Base-by-base conservation (phyloP, 1,284 basidiomycete species). In the Megacollybia platyphylla region DNA sequence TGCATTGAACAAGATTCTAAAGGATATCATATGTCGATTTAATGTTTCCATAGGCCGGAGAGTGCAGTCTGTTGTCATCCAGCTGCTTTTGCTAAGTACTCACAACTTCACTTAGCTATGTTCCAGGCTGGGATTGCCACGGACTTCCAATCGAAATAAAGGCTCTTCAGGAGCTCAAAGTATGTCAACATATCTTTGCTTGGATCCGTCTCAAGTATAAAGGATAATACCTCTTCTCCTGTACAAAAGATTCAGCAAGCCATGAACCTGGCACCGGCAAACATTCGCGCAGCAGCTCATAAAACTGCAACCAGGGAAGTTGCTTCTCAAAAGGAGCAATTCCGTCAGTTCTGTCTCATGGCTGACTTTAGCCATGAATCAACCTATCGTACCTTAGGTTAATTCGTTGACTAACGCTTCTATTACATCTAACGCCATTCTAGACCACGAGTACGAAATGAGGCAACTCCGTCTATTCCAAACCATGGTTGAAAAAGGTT, bases 81-180 rank as follows among this genome's bases (percentile, higher is more conserved):
- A 11, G 18, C 11, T 11, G 31, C 13, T 32, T 27, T 11, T 41
- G 7, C 37, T 18, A 13, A 8, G 29, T 30, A 2, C 40, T 42
- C 35, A 38, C 36, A 29, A 20, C 46, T 45, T 34, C 40, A 38
- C 13, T 36, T 46, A 96, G 91, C 54, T 97, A 92, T 61, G 63
- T 87, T 31, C 94, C 96, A 24, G 96, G 96, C 4, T 99, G 92
- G 91, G 96, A 99, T 57, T 98, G 94, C 55, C 96, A 98, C 55
- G 96, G 96, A 2, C 74, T 98, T 11, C 96, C 96, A 0, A 97
- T 99, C 49, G 92, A 96, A 59, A 87, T 90, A 53, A 96, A 94
- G 57, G 87, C 91, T 0, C 64, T 97, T 27, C 69, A 83, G 48
- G 74, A 79, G 39, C 68, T 88, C n/a, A 73, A 73, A 45, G 87